Percentiles rank a stretch among this genome's conserved stretches.
phyloP scores from a whole-genome alignment of 345 rosid genomes.

The Clarkia xantiana region DNA sequence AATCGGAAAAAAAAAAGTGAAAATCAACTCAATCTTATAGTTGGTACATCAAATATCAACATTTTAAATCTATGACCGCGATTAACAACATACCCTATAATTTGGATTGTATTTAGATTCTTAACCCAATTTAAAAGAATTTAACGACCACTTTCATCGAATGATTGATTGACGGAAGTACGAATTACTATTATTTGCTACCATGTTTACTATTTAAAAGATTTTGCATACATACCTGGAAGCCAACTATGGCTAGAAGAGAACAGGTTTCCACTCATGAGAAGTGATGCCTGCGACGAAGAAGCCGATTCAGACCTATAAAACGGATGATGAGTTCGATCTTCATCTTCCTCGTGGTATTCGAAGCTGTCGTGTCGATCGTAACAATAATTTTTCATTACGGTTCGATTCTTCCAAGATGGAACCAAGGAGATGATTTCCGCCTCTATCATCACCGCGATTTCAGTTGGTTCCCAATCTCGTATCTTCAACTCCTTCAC shows the following conservation, averaged over 20 bases:
- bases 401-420: slow-evolving; percentile 25
- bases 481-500: slow-evolving; percentile 67
- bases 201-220: background rate
- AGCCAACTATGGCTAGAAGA: slow-evolving; percentile 12
- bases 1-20: too few relatives aligned
- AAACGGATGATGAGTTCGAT: slow-evolving; percentile 21
- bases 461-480: slow-evolving; percentile 62
- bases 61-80: too few relatives aligned
- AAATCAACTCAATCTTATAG: too few relatives aligned
- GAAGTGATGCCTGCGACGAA: slow-evolving; percentile 46
- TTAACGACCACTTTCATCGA: too few relatives aligned
- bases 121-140: too few relatives aligned
- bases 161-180: too few relatives aligned
- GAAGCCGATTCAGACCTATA: slow-evolving; percentile 27
- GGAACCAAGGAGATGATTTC: slow-evolving; percentile 62
- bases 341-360: slow-evolving; percentile 31
- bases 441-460: slow-evolving; percentile 70
- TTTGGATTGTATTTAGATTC: too few relatives aligned
- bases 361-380: slow-evolving; percentile 26
- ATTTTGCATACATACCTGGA: slow-evolving; percentile 16
- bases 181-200: too few relatives aligned
- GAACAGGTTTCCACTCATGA: slow-evolving; percentile 5
- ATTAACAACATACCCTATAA: too few relatives aligned
- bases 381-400: background rate
- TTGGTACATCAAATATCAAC: too few relatives aligned